phyloP scores from a whole-genome alignment of 139 green algal genomes.

The Bryopsis sp. region DNA sequence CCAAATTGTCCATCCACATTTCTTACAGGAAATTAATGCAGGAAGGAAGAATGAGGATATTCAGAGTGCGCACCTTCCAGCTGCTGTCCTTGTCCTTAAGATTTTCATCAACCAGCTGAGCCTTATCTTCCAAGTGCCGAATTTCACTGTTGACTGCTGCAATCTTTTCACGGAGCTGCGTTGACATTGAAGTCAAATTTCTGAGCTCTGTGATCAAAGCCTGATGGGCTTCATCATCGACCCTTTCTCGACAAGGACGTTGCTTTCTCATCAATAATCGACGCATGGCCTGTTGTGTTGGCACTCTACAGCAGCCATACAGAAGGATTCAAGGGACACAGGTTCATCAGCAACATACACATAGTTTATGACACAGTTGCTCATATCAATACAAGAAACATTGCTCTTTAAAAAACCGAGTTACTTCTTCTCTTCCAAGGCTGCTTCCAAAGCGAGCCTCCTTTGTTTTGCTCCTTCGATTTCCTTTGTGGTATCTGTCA shows the following conservation, averaged over 20 bases:
- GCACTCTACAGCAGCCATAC: not conserved
- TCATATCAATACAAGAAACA: too few relatives aligned
- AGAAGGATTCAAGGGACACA: not conserved
- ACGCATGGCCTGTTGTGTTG: not conserved
- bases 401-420: too few relatives aligned
- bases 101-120: not conserved
- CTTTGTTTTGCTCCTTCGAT: slow-evolving; percentile 18
- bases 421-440: slow-evolving; percentile 7
- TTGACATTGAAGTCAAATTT: not conserved
- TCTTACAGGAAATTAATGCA: too few relatives aligned
- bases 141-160: slow-evolving; percentile 7
- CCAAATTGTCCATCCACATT: too few relatives aligned
- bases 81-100: slow-evolving; percentile 14
- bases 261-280: not conserved
- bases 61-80: slow-evolving; percentile 2
- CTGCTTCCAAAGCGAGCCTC: not conserved
- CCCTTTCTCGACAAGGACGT: slow-evolving; percentile 7
- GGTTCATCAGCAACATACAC: too few relatives aligned
- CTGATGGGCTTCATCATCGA: slow-evolving; percentile 13
- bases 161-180: not conserved
- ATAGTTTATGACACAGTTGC: too few relatives aligned
- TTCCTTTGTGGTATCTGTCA: not conserved
- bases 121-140: slow-evolving; percentile 4
- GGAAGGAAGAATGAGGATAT: not conserved
- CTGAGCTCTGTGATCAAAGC: slow-evolving; percentile 3